phyloP scores from a whole-genome alignment of 495 filamentous ascomycete genomes.

The Aspergillus homomorphus region DNA sequence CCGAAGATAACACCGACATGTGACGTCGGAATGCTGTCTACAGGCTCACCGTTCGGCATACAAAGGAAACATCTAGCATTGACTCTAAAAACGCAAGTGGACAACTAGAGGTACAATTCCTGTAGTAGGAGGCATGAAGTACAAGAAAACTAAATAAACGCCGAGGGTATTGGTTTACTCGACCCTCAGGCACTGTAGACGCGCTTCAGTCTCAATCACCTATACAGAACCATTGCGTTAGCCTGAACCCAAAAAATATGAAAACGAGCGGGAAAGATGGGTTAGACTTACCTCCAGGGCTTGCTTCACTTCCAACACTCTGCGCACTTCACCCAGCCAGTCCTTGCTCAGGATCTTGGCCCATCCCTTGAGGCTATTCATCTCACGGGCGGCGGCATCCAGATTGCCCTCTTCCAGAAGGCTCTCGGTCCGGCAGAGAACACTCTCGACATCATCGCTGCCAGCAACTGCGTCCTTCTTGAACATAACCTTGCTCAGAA shows the following conservation, averaged over 20 bases:
- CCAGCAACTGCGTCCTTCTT: slow-evolving; percentile 82
- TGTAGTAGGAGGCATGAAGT: slow-evolving; percentile 34
- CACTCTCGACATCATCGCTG: slow-evolving; percentile 92
- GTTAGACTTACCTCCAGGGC: slow-evolving; percentile 76
- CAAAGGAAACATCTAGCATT: slow-evolving; percentile 43
- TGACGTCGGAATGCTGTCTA: neutral
- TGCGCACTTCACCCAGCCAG: slow-evolving; percentile 84
- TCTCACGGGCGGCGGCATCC: slow-evolving; percentile 87
- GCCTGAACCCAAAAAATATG: slow-evolving; percentile 6
- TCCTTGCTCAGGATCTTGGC: slow-evolving; percentile 89
- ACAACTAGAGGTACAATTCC: slow-evolving; percentile 48
- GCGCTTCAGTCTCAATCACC: slow-evolving; percentile 51
- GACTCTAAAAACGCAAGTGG: slow-evolving; percentile 38
- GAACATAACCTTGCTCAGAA: slow-evolving; percentile 90
- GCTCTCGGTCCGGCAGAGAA: slow-evolving; percentile 82
- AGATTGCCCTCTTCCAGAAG: slow-evolving; percentile 87
- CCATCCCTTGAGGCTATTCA: slow-evolving; percentile 90
- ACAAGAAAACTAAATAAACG: slow-evolving; percentile 36
- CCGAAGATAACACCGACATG: neutral
- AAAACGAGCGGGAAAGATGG: neutral
- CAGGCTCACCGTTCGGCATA: neutral
- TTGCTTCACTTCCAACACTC: slow-evolving; percentile 90
- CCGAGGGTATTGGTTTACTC: slow-evolving; percentile 40
- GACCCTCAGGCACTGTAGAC: slow-evolving; percentile 49
- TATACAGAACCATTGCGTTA: slow-evolving; percentile 24